Evolutionary conservation across 139 green algal genomes (phyloP).

Genomic region (Picochlorum costavermella): DNA sequence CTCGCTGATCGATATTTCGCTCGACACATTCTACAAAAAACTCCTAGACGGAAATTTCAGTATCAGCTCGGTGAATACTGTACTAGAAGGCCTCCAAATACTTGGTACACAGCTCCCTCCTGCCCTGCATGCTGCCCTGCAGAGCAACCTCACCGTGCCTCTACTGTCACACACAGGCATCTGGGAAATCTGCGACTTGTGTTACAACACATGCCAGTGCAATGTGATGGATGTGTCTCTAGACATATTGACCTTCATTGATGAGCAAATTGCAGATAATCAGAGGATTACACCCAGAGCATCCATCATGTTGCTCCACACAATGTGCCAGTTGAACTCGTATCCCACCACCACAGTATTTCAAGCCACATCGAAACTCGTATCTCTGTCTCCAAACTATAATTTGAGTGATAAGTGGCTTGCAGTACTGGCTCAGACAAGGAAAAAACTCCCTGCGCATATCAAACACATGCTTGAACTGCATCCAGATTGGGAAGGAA

Average conservation of each 20-base stretch:
- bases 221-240: not conserved
- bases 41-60: no score
- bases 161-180: no score
- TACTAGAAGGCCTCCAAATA: no score
- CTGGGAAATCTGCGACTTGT: no score
- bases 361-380: constrained; percentile 1
- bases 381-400: not conserved
- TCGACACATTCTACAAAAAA: not conserved
- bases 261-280: not conserved
- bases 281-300: not conserved
- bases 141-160: no score
- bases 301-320: constrained; percentile 2
- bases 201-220: not conserved
- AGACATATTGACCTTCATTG: not conserved
- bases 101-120: no score
- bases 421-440: not conserved
- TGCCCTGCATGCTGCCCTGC: no score
- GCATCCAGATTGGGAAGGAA: not conserved
- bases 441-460: not conserved
- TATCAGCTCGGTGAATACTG: no score
- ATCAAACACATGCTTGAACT: not conserved
- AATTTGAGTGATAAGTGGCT: not conserved
- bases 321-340: not conserved
- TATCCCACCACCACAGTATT: not conserved
- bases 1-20: not conserved